Evolutionary conservation across 768 basidiomycete genomes (phyloP).

Genomic region (Leccinellum albellum): DNA sequence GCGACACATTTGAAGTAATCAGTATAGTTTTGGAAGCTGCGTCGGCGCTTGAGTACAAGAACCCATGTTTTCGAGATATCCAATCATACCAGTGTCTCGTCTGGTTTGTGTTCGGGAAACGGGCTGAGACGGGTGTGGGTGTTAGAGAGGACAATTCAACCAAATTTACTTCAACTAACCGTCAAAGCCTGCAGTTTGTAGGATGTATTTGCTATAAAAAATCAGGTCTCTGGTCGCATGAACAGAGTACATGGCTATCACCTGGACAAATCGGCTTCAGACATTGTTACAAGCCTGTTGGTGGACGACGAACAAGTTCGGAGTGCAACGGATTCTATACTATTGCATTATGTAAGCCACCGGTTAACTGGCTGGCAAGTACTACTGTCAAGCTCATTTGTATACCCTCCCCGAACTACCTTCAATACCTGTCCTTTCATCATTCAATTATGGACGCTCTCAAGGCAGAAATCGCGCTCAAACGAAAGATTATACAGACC

Average conservation of each 20-base stretch:
- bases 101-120: constrained; percentile 91
- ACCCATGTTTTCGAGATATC: neutral
- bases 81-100: constrained; percentile 85
- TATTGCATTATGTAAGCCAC: constrained; percentile 30
- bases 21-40: constrained; percentile 91
- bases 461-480: constrained; percentile 81
- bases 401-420: no score
- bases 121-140: constrained; percentile 46
- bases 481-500: constrained; percentile 71
- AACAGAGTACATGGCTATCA: constrained; percentile 21
- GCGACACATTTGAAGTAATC: constrained; percentile 98
- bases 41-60: neutral
- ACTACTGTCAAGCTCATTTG: no score
- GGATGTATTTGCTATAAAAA: constrained; percentile 67
- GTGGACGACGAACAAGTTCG: constrained; percentile 31
- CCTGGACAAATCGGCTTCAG: constrained; percentile 58
- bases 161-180: constrained; percentile 40
- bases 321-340: constrained; percentile 29
- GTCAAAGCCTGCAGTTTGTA: constrained; percentile 96
- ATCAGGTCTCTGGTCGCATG: constrained; percentile 11
- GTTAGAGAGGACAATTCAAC: constrained; percentile 4
- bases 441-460: constrained; percentile 73
- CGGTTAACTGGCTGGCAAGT: neutral
- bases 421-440: neutral
- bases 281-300: constrained; percentile 51